Percentiles rank a stretch among this genome's conserved stretches.
phyloP scores from a whole-genome alignment of 2,329 filamentous ascomycete genomes.

The Fusarium piperis region DNA sequence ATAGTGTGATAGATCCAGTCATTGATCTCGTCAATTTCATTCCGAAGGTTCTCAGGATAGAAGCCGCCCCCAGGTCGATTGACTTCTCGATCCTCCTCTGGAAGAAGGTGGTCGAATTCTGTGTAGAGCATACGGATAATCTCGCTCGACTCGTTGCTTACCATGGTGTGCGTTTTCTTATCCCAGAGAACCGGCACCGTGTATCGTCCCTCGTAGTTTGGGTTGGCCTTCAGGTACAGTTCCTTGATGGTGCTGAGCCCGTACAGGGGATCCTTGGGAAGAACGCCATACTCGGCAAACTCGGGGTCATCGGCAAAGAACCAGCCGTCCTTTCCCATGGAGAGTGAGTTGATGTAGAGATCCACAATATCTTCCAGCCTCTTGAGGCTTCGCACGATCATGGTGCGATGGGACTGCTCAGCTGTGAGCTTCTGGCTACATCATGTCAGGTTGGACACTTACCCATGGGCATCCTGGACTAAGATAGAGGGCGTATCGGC shows the following conservation, averaged over 20 bases:
- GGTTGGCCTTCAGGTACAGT: slow-evolving; percentile 75
- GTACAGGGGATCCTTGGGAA: slow-evolving; percentile 69
- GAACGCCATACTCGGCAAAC: slow-evolving; percentile 35
- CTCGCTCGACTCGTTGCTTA: slow-evolving; percentile 85
- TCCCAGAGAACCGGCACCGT: slow-evolving; percentile 81
- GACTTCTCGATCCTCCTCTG: slow-evolving; percentile 60
- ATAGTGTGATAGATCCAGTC: slow-evolving; percentile 70
- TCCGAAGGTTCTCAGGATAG: slow-evolving; percentile 62
- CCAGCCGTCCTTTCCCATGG: slow-evolving; percentile 69
- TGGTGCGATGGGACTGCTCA: slow-evolving; percentile 71
- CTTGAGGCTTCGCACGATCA: slow-evolving; percentile 78
- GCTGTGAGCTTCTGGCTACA: neutral
- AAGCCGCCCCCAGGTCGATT: slow-evolving; percentile 62
- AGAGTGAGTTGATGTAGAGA: slow-evolving; percentile 74
- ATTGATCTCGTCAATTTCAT: slow-evolving; percentile 72
- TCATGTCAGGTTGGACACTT: neutral
- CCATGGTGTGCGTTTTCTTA: slow-evolving; percentile 73
- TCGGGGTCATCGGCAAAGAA: slow-evolving; percentile 57
- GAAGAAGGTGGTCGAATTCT: slow-evolving; percentile 72
- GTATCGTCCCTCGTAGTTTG: slow-evolving; percentile 74
- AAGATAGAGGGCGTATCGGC: slow-evolving; percentile 70
- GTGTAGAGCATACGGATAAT: slow-evolving; percentile 86
- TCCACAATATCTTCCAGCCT: slow-evolving; percentile 76
- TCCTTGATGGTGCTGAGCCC: slow-evolving; percentile 73
- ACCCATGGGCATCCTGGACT: slow-evolving; percentile 72